phyloP scores from a whole-genome alignment of 2,329 filamentous ascomycete species.

The Parafenestella ontariensis region DNA sequence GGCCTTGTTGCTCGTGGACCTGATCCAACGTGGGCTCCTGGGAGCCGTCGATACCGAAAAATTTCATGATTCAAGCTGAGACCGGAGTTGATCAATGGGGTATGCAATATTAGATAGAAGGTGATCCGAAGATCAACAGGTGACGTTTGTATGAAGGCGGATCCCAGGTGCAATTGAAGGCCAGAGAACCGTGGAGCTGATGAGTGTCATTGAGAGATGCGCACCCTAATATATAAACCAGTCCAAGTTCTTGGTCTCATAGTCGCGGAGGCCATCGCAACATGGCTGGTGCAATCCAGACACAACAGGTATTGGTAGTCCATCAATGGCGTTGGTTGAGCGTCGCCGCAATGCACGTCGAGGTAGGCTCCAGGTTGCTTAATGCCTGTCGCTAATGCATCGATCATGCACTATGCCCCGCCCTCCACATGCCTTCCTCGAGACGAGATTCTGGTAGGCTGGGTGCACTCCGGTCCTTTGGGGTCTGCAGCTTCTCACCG shows the following conservation, averaged over 20 bases:
- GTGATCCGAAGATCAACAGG: not conserved
- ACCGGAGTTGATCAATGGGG: not conserved
- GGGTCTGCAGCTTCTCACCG: constrained; percentile 19
- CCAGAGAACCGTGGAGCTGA: constrained; percentile 29
- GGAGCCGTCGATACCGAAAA: constrained; percentile 33
- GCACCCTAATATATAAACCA: constrained; percentile 29
- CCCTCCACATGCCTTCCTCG: constrained; percentile 23
- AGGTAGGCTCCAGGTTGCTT: constrained; percentile 8
- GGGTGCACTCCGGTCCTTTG: constrained; percentile 10
- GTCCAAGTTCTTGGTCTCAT: constrained; percentile 6
- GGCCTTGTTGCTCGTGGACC: constrained; percentile 45
- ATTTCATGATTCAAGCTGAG: constrained; percentile 26
- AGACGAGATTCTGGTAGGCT: constrained; percentile 17
- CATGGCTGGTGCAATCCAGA: constrained; percentile 33
- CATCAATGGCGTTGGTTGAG: constrained; percentile 24
- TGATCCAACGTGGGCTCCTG: constrained; percentile 46
- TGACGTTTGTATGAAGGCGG: constrained; percentile 4
- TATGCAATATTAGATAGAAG: not conserved
- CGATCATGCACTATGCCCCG: constrained; percentile 20
- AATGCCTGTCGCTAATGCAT: constrained; percentile 20
- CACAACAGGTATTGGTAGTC: constrained; percentile 22
- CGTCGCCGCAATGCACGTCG: constrained; percentile 12
- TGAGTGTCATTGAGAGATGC: constrained; percentile 20
- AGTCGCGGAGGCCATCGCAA: constrained; percentile 17
- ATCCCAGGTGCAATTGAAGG: constrained; percentile 18